Conservation (phyloP, 2,329 filamentous ascomycete genomes). For the Penicillium rolfsii region DNA sequence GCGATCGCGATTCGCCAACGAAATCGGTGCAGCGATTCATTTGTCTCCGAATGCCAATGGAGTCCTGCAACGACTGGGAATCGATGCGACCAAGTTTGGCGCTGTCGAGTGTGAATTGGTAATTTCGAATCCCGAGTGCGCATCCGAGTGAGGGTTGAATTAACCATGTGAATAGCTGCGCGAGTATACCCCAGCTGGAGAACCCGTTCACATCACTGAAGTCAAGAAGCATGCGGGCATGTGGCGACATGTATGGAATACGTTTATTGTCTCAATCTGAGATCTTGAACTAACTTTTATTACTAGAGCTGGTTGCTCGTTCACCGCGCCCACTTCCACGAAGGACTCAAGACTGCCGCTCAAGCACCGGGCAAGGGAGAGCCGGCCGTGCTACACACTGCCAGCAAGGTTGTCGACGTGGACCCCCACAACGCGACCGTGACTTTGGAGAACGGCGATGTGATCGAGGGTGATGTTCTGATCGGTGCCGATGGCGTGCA, state of each 20-base stretch:
- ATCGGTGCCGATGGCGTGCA: conserved; percentile 61
- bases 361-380: conserved; percentile 41
- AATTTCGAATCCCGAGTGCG: neutral
- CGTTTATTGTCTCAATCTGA: neutral
- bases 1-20: conserved; percentile 59
- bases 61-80: conserved; percentile 53
- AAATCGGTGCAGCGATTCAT: conserved; percentile 65
- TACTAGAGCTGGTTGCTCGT: conserved; percentile 54
- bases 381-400: conserved; percentile 49
- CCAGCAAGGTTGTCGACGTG: conserved; percentile 50
- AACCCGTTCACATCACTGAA: conserved; percentile 34
- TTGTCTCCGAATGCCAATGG: conserved; percentile 65
- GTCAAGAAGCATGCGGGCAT: conserved; percentile 25
- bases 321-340: conserved; percentile 59
- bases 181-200: conserved; percentile 46
- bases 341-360: conserved; percentile 54
- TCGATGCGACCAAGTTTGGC: conserved; percentile 47
- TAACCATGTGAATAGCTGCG: conserved; percentile 28
- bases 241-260: conserved; percentile 37
- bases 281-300: neutral
- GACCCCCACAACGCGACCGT: conserved; percentile 48
- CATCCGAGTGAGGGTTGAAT: neutral
- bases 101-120: conserved; percentile 42
- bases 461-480: conserved; percentile 53
- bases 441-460: conserved; percentile 51